phyloP scores from a whole-genome alignment of 2,329 filamentous ascomycete genomes.

The Xylaria digitata region DNA sequence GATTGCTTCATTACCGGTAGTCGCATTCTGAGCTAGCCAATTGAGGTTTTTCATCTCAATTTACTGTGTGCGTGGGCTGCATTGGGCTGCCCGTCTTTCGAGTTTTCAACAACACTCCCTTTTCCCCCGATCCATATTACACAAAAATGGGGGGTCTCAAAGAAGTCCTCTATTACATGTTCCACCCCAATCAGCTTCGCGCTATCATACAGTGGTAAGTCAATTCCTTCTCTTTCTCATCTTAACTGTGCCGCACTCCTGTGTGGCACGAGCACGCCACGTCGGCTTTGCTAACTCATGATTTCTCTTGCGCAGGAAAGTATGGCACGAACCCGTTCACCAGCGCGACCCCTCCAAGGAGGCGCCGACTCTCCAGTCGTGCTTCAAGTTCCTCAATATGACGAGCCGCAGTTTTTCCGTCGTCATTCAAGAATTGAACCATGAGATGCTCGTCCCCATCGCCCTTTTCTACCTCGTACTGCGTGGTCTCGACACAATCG shows the following conservation, averaged over 20 bases:
- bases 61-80: conserved; percentile 11
- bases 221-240: background rate
- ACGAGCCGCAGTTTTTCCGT: conserved; percentile 94
- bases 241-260: background rate
- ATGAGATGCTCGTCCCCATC: conserved; percentile 89
- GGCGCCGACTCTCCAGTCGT: conserved; percentile 77
- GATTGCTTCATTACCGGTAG: background rate
- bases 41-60: conserved; percentile 15
- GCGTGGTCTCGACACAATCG: conserved; percentile 95
- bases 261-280: no score
- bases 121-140: conserved; percentile 4
- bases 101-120: background rate
- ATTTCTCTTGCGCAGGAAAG: conserved; percentile 71
- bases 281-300: background rate
- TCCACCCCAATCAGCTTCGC: conserved; percentile 82
- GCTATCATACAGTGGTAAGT: conserved; percentile 88
- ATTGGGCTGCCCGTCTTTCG: conserved; percentile 6
- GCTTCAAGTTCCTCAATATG: conserved; percentile 85
- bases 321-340: conserved; percentile 96
- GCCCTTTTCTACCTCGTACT: conserved; percentile 93
- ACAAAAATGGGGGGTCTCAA: conserved; percentile 62
- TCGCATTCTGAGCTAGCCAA: conserved; percentile 5
- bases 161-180: conserved; percentile 74
- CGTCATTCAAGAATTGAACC: conserved; percentile 95
- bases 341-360: conserved; percentile 82